Base-by-base conservation (phyloP, 1,139 yeast species). In the Suhomyces bribrorum region DNA sequence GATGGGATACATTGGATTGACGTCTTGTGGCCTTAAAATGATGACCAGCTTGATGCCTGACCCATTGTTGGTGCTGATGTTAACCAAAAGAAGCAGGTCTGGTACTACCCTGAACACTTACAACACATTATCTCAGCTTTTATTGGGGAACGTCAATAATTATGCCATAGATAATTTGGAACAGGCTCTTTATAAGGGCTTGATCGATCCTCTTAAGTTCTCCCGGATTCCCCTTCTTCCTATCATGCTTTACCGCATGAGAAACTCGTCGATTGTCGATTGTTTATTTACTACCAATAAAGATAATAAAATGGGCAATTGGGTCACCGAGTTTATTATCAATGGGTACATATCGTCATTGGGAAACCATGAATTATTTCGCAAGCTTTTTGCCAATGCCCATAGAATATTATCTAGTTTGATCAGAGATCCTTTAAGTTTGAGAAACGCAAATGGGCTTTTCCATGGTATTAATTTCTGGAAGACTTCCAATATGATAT, bases 151-250 rank as follows among this genome's bases (percentile, higher is more conserved):
- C 29, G 43, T 47, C 31, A 40, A 46, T 15, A 48, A 46, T 36
- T 53, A 54, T 35, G 44, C 59, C 1, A 49, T 62, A n/a, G 68
- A 62, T 37, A 59, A 55, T 36, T 49, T 66, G 33, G 73, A 67
- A 37, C 56, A 52, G 28, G 73, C 70, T 1, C 48, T 69, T 7
- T 51, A 56, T n/a, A 52, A 54, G 22, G 73, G 74, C 0, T 45
- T 64, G 13, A 58, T 68, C 11, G 75, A 66, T 45, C 75, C 72
- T 2, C 53, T 67, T 35, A 67, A 68, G 40, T 65, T 69, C 40
- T 58, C 67, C n/a, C 54, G 73, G 28, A 59, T 71, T 14, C 73
- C 76, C 1, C 46, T 66, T 3, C 56, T 72, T 14, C 77, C 77
- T 2, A 54, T 70, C 14, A 59, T 68, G 26, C 45, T 72, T 45